phyloP scores from a whole-genome alignment of 2,329 filamentous ascomycete species.

The Beauveria asiatica region DNA sequence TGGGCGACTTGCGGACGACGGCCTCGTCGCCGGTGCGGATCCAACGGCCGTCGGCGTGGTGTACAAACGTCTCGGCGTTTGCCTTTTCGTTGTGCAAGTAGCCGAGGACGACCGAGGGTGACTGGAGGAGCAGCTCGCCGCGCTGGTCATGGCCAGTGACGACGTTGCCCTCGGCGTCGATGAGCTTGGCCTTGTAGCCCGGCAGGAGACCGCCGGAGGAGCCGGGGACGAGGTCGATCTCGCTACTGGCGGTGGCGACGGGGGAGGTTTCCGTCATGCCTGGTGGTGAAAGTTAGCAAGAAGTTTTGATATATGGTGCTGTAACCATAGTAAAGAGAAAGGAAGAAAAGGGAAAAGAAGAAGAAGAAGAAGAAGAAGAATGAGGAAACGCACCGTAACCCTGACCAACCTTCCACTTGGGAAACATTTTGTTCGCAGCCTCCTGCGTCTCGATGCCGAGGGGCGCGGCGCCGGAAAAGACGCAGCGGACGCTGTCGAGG shows the following conservation, averaged over 20 bases:
- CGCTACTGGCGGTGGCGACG: constrained; percentile 49
- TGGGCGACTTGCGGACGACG: constrained; percentile 52
- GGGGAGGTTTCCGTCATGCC: constrained; percentile 68
- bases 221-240: constrained; percentile 56
- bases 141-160: constrained; percentile 61
- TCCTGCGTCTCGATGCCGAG: constrained; percentile 60
- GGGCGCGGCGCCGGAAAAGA: constrained; percentile 70
- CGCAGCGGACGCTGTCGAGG: constrained; percentile 52
- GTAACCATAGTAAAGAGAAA: too few relatives aligned
- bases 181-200: constrained; percentile 52
- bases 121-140: constrained; percentile 73
- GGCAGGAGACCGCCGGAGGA: constrained; percentile 62
- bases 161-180: constrained; percentile 59
- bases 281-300: constrained; percentile 17
- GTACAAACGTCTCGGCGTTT: constrained; percentile 67
- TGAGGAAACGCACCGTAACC: constrained; percentile 51
- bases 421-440: constrained; percentile 52
- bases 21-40: constrained; percentile 83
- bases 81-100: constrained; percentile 84
- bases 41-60: constrained; percentile 60
- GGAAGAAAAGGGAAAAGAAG: too few relatives aligned
- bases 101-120: constrained; percentile 68
- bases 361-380: too few relatives aligned
- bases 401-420: constrained; percentile 58
- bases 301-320: too few relatives aligned